Percentiles rank a stretch among this genome's conserved stretches.
phyloP scores from a whole-genome alignment of 2,329 filamentous ascomycete genomes.

The Onygenales sp. region DNA sequence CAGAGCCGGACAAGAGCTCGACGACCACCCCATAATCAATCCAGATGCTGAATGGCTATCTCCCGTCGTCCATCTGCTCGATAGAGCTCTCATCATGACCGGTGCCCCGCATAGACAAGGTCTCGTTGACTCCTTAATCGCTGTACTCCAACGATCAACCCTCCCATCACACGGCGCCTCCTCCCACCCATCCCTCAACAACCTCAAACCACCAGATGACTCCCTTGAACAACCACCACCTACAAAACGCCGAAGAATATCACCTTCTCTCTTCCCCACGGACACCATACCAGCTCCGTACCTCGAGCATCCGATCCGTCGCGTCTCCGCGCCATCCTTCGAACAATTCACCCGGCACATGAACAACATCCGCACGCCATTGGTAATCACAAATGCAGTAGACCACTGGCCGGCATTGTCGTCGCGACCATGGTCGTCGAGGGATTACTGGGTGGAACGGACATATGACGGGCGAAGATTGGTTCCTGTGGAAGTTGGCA shows the following conservation, averaged over 20 bases:
- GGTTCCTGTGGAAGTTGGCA: conserved; percentile 76
- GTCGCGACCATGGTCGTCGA: conserved; percentile 59
- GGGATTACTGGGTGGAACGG: conserved; percentile 60
- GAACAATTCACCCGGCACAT: conserved; percentile 55
- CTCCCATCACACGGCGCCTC: not conserved
- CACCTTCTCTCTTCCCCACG: conserved; percentile 23
- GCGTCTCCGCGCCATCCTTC: conserved; percentile 42
- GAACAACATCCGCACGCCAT: conserved; percentile 40
- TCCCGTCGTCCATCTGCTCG: conserved; percentile 55
- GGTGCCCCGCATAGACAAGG: conserved; percentile 51
- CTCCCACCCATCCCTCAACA: conserved; percentile 2
- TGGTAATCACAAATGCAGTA: conserved; percentile 60
- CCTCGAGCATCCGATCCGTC: conserved; percentile 29
- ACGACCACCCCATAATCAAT: conserved; percentile 9
- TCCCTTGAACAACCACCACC: conserved; percentile 5
- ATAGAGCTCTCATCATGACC: conserved; percentile 67
- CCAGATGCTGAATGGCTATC: conserved; percentile 39
- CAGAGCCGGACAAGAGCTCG: conserved; percentile 9
- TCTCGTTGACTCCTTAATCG: conserved; percentile 29
- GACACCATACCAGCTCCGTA: conserved; percentile 23
- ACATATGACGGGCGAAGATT: conserved; percentile 71
- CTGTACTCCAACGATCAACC: conserved; percentile 19
- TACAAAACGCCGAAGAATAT: conserved; percentile 24
- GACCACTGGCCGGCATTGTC: conserved; percentile 69
- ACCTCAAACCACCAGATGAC: conserved; percentile 5